Conservation (phyloP, 441 rosid genomes). For the Populus tomentosa region DNA sequence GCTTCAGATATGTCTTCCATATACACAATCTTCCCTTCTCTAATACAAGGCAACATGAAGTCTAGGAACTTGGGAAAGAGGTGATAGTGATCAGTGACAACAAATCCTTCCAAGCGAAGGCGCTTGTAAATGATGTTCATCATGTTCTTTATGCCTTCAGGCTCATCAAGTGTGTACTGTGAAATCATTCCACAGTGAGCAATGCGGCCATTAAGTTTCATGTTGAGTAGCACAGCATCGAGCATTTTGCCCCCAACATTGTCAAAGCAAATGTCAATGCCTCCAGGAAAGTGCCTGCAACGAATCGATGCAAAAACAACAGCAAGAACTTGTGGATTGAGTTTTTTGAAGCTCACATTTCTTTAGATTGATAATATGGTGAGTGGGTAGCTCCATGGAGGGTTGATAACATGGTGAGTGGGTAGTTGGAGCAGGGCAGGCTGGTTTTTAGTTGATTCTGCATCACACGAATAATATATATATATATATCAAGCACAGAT, state of each 20-base stretch:
- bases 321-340: background rate
- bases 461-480: too few species aligned
- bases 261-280: conserved; percentile 37
- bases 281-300: conserved; percentile 26
- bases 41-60: conserved; percentile 28
- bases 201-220: conserved; percentile 28
- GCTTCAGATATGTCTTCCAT: conserved; percentile 43
- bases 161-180: too few species aligned
- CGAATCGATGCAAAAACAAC: background rate
- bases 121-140: conserved; percentile 17
- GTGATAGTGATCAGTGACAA: conserved; percentile 19
- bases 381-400: too few species aligned
- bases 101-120: conserved; percentile 37
- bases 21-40: conserved; percentile 31
- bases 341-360: too few species aligned
- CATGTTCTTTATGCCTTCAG: conserved; percentile 8
- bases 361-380: too few species aligned
- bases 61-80: conserved; percentile 29
- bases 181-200: background rate
- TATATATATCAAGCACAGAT: too few species aligned
- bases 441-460: too few species aligned
- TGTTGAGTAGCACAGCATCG: conserved; percentile 21
- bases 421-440: too few species aligned
- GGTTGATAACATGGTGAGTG: too few species aligned
- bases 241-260: conserved; percentile 38